Evolutionary conservation across 495 filamentous ascomycete genomes (phyloP).

Genomic region (Aspergillus panamensis): DNA sequence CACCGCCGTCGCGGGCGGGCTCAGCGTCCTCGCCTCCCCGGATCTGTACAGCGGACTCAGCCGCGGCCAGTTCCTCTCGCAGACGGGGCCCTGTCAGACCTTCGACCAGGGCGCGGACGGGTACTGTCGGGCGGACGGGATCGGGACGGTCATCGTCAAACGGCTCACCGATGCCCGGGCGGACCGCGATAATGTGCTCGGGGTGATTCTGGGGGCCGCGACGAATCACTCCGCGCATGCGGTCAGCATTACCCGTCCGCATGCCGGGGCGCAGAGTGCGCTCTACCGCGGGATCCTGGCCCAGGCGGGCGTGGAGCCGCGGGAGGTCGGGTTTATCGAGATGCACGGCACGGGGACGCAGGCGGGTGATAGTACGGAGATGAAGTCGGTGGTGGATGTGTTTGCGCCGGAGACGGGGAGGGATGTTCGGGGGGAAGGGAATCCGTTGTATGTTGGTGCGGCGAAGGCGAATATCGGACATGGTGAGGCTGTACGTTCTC

Average conservation of each 20-base stretch:
- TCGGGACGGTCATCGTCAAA: conserved; percentile 37
- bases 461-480: conserved; percentile 43
- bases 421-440: neutral
- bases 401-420: neutral
- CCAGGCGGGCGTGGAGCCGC: conserved; percentile 43
- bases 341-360: conserved; percentile 47
- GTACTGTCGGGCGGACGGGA: conserved; percentile 43
- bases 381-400: conserved; percentile 23
- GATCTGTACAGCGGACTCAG: conserved; percentile 17
- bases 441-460: conserved; percentile 25
- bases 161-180: conserved; percentile 39
- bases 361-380: conserved; percentile 36
- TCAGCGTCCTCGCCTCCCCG: conserved; percentile 32
- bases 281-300: conserved; percentile 42
- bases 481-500: conserved; percentile 25
- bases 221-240: conserved; percentile 49
- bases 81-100: conserved; percentile 16
- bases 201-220: conserved; percentile 26
- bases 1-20: conserved; percentile 32
- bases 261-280: conserved; percentile 45
- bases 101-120: conserved; percentile 30
- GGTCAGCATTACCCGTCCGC: conserved; percentile 44
- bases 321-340: conserved; percentile 51
- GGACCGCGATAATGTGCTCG: conserved; percentile 44
- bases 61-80: conserved; percentile 28